phyloP scores from a whole-genome alignment of 2,329 filamentous ascomycete genomes.

The Nemania diffusa region DNA sequence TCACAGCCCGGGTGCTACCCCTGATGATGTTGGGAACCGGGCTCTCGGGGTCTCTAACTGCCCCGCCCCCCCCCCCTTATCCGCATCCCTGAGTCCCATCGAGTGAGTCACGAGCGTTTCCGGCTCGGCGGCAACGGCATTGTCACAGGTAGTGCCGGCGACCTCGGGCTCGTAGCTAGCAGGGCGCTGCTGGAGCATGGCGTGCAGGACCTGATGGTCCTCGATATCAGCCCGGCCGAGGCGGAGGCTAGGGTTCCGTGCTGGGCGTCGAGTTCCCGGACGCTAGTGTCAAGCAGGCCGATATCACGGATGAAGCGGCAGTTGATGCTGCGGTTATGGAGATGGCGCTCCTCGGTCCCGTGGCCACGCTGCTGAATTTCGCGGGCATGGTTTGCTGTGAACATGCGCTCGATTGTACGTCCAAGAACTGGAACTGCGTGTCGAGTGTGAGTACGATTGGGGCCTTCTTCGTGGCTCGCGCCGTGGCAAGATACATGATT shows the following conservation, averaged over 20 bases:
- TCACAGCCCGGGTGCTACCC: constrained; percentile 42
- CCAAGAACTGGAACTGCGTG: constrained; percentile 69
- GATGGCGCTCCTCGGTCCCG: constrained; percentile 38
- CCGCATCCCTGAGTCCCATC: constrained; percentile 32
- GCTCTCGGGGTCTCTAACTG: constrained; percentile 39
- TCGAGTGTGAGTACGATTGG: constrained; percentile 79
- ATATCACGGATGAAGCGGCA: constrained; percentile 66
- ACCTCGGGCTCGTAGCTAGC: constrained; percentile 46
- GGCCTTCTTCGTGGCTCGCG: constrained; percentile 75
- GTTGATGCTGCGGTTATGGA: constrained; percentile 52
- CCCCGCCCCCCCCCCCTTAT: constrained; percentile 43
- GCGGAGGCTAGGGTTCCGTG: constrained; percentile 52
- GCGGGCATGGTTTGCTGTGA: constrained; percentile 74
- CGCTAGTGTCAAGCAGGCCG: constrained; percentile 62
- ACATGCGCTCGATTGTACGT: constrained; percentile 68
- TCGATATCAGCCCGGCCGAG: constrained; percentile 46
- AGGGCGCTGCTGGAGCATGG: constrained; percentile 49
- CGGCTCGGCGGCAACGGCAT: constrained; percentile 46
- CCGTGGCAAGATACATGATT: constrained; percentile 66
- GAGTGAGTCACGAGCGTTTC: constrained; percentile 46
- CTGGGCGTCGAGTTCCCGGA: constrained; percentile 66
- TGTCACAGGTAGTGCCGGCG: constrained; percentile 49
- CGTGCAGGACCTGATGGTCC: constrained; percentile 47
- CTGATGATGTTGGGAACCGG: constrained; percentile 44
- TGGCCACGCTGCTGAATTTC: constrained; percentile 71